phyloP scores from a whole-genome alignment of 2,329 filamentous ascomycete species.

The Simplicillium aogashimaense region DNA sequence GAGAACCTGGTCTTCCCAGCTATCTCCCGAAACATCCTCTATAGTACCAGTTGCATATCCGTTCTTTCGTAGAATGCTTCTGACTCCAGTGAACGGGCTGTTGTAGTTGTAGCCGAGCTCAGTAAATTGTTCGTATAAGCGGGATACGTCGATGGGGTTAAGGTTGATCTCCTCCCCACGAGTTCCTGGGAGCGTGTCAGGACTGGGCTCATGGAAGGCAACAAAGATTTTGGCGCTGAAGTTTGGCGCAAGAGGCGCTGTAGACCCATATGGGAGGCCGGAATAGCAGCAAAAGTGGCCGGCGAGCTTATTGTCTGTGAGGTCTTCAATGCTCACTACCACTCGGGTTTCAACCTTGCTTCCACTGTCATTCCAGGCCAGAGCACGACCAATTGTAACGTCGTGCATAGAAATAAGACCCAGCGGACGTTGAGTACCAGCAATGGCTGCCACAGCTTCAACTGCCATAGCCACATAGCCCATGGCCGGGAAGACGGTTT shows the following conservation, averaged over 20 bases:
- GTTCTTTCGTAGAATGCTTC: background rate
- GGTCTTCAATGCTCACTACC: background rate
- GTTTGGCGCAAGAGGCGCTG: background rate
- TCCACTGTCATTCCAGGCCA: background rate
- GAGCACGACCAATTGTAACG: background rate
- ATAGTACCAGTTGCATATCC: background rate
- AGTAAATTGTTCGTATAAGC: background rate
- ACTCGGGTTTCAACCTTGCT: background rate
- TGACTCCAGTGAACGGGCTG: constrained; percentile 1
- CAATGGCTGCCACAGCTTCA: constrained; percentile 17
- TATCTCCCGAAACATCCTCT: background rate
- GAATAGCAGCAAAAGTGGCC: background rate
- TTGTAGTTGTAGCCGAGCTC: constrained; percentile 1
- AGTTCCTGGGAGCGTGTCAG: background rate
- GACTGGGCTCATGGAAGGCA: background rate
- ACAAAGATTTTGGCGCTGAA: background rate
- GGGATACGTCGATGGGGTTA: background rate
- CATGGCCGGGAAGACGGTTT: constrained; percentile 27
- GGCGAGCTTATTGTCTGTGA: background rate
- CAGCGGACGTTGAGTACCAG: background rate
- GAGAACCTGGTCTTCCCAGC: constrained; percentile 3
- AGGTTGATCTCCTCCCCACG: background rate
- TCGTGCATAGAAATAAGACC: background rate
- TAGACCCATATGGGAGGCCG: background rate
- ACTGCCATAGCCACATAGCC: constrained; percentile 20